Base-by-base conservation (phyloP, 169 alveolate genomes). In the Besnoitia besnoiti region DNA sequence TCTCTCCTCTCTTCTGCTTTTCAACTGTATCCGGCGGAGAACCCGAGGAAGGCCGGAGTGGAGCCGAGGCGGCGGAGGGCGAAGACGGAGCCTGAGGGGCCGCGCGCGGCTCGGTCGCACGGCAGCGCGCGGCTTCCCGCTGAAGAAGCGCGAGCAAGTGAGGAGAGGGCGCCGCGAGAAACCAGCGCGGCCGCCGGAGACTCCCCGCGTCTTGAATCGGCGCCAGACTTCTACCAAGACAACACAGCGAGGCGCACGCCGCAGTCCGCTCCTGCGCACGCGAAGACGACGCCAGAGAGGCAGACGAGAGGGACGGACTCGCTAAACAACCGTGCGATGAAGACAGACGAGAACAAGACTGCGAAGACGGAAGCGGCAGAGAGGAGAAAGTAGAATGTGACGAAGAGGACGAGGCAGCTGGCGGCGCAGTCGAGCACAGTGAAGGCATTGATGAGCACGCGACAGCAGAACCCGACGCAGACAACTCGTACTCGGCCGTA, bases 121-220 rank as follows among this genome's bases (percentile, higher is more conserved):
- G 77, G 85, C 90, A 79, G 62, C 93, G 93, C n/a, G 67, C 49
- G 37, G 93, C 93, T 73, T 90, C 93, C 35, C 90, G 27, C 73
- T 90, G 84, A 16, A 90, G 84, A 24, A 80, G 85, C 33, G 85
- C 46, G 21, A 90, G 85, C 47, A 90, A 40, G 39, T 90, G 93
- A 40, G 85, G 47, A 30, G 93, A 77, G 19, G 87, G 87, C 10
- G 49, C 5, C 10, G 87, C 35, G 59, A 77, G 87, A 39, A 77
- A 77, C 87, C 87, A 77, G 4, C 87, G 87, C 7, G 87, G 87
- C 7, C 55, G 87, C n/a, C 55, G 87, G 14, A 35, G 59, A 1
- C 19, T 1, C 24, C 44, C 39, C 44, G 30, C 80, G 8, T 19
- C 44, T n/a, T 55, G 67, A 19, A 55, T 5, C 30, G 7, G 12